phyloP scores from a whole-genome alignment of 2,329 filamentous ascomycete genomes.

The Cryphonectria radicalis region DNA sequence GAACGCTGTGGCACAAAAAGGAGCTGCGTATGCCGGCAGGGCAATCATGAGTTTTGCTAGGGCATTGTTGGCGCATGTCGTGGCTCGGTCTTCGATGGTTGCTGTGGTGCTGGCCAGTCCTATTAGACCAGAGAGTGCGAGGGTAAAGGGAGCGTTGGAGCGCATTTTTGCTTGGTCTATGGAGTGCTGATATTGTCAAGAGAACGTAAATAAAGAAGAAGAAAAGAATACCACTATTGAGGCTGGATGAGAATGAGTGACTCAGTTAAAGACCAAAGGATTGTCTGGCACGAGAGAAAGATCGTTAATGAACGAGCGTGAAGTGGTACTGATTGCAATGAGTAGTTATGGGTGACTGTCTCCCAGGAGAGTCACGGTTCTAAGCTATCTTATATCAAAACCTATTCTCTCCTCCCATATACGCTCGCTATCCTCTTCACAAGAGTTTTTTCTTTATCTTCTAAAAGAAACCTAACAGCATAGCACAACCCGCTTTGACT shows the following conservation, averaged over 20 bases:
- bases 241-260: background rate
- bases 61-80: slow-evolving; percentile 11
- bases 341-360: background rate
- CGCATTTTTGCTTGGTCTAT: slow-evolving; percentile 6
- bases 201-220: background rate
- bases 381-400: background rate
- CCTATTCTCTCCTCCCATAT: background rate
- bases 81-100: background rate
- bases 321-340: background rate
- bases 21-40: slow-evolving; percentile 12
- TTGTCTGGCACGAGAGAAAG: background rate
- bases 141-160: background rate
- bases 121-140: slow-evolving; percentile 7
- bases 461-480: too few species aligned
- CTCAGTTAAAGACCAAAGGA: background rate
- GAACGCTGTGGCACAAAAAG: slow-evolving; percentile 17
- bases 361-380: background rate
- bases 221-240: background rate
- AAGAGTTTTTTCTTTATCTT: too few species aligned
- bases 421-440: background rate
- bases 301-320: background rate
- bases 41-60: slow-evolving; percentile 13
- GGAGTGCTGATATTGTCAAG: background rate
- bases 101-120: slow-evolving; percentile 15
- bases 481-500: background rate